phyloP scores from a whole-genome alignment of 345 rosid genomes.

The Eutrema heterophyllum region DNA sequence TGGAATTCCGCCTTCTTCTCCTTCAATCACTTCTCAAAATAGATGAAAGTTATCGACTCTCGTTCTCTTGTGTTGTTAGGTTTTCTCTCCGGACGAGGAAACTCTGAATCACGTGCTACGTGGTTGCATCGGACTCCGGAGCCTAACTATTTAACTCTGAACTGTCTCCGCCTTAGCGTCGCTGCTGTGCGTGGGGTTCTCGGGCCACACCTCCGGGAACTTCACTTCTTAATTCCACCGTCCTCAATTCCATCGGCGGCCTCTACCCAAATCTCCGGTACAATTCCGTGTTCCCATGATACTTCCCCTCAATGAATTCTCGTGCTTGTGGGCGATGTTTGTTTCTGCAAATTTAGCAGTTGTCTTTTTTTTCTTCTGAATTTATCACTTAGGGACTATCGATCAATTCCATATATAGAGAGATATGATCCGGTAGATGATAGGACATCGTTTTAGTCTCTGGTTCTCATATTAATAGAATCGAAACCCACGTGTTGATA shows the following conservation, averaged over 20 bases:
- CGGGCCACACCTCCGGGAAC: slow-evolving; percentile 35
- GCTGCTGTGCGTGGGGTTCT: slow-evolving; percentile 29
- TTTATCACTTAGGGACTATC: neutral
- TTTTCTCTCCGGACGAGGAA: slow-evolving; percentile 34
- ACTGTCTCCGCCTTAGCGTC: slow-evolving; percentile 46
- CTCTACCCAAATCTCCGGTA: slow-evolving; percentile 59
- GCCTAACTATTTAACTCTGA: slow-evolving; percentile 43
- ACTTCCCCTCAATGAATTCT: neutral
- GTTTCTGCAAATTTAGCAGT: neutral
- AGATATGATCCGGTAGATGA: neutral
- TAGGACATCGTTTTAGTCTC: neutral
- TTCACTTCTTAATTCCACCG: slow-evolving; percentile 31
- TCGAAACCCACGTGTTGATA: neutral
- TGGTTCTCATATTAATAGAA: neutral
- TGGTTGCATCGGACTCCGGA: slow-evolving; percentile 29
- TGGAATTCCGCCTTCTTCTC: neutral
- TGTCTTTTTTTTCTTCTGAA: neutral
- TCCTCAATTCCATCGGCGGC: slow-evolving; percentile 36
- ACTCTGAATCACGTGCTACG: slow-evolving; percentile 36
- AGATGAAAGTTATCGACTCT: neutral
- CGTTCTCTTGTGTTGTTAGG: slow-evolving; percentile 5
- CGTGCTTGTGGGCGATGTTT: neutral
- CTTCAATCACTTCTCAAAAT: neutral
- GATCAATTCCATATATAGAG: neutral
- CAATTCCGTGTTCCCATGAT: neutral